These are phyloP conservation scores for Cryptococcus floricola DNA, from an alignment of 1,284 basidiomycete genomes.

Conservation along the genomic window DNA sequence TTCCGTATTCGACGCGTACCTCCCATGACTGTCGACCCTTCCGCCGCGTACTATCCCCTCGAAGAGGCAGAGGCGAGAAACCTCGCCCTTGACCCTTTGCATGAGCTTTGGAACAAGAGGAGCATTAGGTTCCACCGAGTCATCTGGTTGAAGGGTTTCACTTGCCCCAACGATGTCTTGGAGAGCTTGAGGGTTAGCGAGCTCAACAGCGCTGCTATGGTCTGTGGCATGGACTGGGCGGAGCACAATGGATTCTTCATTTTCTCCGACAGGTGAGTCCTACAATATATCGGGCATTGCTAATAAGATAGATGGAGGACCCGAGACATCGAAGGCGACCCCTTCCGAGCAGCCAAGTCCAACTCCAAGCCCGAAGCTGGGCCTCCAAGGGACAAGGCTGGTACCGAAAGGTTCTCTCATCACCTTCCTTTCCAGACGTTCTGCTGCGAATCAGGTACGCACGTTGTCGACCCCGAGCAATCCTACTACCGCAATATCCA, in stretches of 20 bases:
- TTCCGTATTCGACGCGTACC: conserved; percentile 83
- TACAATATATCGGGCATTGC: background rate
- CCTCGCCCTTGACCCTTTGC: conserved; percentile 80
- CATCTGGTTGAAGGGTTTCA: conserved; percentile 95
- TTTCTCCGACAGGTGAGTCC: conserved; percentile 81
- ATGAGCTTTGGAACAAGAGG: conserved; percentile 70
- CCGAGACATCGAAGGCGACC: conserved; percentile 89
- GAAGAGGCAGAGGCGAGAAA: conserved; percentile 92
- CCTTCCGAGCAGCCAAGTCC: conserved; percentile 90
- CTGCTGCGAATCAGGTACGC: conserved; percentile 93
- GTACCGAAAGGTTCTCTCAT: conserved; percentile 74
- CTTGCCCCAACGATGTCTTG: conserved; percentile 90
- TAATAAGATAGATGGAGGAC: conserved; percentile 71
- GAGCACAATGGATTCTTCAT: conserved; percentile 94
- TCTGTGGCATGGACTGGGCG: conserved; percentile 98
- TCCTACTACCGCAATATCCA: conserved; percentile 82
- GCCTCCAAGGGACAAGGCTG: conserved; percentile 76
- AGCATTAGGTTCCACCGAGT: conserved; percentile 80
- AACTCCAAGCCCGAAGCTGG: conserved; percentile 83
- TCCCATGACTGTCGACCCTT: conserved; percentile 79
- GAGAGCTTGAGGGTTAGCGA: conserved; percentile 87
- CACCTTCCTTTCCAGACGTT: conserved; percentile 95
- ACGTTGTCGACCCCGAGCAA: conserved; percentile 87
- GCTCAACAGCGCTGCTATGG: conserved; percentile 87
- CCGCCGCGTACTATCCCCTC: conserved; percentile 82